A percentile compares a stretch with the other conserved stretches of the same genome.
Evolutionary conservation across 331 rosid genomes (phyloP).

Genomic region (Stylosanthes scabra): DNA sequence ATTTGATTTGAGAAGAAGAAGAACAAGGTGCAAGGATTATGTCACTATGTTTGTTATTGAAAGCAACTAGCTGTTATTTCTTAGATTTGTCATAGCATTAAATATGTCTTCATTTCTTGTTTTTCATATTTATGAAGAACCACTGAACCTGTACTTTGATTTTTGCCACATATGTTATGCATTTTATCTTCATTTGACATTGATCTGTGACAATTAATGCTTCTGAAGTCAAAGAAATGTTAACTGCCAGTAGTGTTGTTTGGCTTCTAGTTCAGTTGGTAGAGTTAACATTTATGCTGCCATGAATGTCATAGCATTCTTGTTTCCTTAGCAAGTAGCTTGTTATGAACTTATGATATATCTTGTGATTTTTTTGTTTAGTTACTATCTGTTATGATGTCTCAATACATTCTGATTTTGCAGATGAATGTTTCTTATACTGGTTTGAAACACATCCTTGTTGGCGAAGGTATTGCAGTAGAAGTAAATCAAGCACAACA

Average conservation of each 20-base stretch:
- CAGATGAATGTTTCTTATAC: constrained; percentile 72
- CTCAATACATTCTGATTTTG: constrained; percentile 39
- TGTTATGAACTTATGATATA: constrained; percentile 19
- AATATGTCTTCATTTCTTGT: background rate
- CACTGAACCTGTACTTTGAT: background rate
- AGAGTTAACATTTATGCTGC: constrained; percentile 17
- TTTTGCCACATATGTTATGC: background rate
- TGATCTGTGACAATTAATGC: constrained; percentile 22
- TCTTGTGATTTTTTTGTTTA: constrained; percentile 9
- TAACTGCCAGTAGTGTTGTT: constrained; percentile 18
- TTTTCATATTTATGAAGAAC: no score
- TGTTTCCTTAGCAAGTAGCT: constrained; percentile 20
- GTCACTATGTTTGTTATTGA: background rate
- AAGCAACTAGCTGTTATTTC: background rate
- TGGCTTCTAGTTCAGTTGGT: constrained; percentile 1
- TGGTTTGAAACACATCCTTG: constrained; percentile 78
- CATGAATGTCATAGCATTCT: constrained; percentile 9
- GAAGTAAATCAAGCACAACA: constrained; percentile 78
- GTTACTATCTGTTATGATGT: constrained; percentile 33
- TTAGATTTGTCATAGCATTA: constrained; percentile 11
- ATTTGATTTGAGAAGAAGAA: no score
- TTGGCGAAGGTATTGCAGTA: constrained; percentile 80
- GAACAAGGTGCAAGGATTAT: background rate
- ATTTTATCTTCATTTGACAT: background rate
- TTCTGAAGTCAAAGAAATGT: background rate